These are phyloP conservation scores for Solanum aculeatissimum DNA, from an alignment of 305 asterid species.

Conservation along the genomic window DNA sequence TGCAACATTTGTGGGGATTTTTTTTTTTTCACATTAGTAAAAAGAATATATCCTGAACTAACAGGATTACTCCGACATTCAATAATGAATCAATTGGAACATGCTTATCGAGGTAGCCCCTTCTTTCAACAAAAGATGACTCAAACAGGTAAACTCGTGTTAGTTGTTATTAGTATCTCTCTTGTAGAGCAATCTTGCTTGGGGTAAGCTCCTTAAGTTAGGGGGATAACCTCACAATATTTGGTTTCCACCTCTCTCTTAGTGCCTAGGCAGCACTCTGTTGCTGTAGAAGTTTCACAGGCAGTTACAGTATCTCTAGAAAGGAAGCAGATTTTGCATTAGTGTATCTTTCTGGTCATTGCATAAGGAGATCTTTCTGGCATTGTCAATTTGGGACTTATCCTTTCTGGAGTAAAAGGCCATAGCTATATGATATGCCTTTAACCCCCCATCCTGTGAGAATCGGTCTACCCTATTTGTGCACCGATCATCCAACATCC, in stretches of 20 bases:
- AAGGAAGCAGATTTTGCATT: not conserved
- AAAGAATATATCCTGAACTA: not conserved
- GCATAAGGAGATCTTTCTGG: not conserved
- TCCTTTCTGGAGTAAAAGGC: not conserved
- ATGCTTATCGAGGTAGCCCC: not conserved
- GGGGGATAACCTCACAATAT: not conserved
- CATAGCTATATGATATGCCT: not conserved
- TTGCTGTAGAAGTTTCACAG: not conserved
- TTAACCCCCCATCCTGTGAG: not conserved
- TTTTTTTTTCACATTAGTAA: not conserved
- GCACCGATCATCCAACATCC: not conserved
- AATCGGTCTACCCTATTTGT: not conserved
- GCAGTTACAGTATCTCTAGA: not conserved
- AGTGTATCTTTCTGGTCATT: not conserved
- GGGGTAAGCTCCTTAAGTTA: not conserved
- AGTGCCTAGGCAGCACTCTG: not conserved
- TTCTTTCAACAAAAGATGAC: not conserved
- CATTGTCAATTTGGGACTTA: not conserved
- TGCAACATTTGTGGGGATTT: not conserved
- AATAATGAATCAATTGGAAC: not conserved
- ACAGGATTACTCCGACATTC: not conserved
- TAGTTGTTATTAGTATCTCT: not conserved
- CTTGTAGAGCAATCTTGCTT: not conserved
- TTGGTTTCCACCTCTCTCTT: not conserved
- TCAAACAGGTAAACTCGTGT: not conserved